Conservation (phyloP, 2,329 filamentous ascomycete species). For the Eutypella sp. region DNA sequence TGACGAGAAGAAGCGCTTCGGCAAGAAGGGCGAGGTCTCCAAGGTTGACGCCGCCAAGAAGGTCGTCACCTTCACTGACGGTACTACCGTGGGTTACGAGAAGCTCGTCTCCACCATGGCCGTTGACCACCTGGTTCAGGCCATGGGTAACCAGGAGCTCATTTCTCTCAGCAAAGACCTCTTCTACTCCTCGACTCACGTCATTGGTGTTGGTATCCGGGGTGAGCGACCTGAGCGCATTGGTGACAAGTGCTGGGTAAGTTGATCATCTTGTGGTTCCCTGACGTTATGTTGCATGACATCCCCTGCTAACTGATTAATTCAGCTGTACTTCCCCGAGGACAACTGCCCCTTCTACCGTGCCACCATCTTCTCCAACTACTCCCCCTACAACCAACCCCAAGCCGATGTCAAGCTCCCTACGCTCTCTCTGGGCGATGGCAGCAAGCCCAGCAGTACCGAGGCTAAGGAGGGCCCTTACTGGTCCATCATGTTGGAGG, state of each 20-base stretch:
- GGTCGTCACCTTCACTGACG: constrained; percentile 74
- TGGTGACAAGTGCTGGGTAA: constrained; percentile 97
- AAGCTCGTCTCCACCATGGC: constrained; percentile 96
- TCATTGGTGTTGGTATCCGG: constrained; percentile 92
- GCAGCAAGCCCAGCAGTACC: constrained; percentile 68
- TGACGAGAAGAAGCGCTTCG: constrained; percentile 85
- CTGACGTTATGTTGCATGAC: no score
- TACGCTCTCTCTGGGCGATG: constrained; percentile 79
- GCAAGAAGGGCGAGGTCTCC: constrained; percentile 75
- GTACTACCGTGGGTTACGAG: constrained; percentile 83
- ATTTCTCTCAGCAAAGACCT: constrained; percentile 80
- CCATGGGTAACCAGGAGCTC: constrained; percentile 84
- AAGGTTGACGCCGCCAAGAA: constrained; percentile 86
- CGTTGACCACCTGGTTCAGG: constrained; percentile 80
- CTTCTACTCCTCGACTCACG: constrained; percentile 95
- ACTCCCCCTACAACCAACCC: constrained; percentile 98
- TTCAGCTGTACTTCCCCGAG: constrained; percentile 92
- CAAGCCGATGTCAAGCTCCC: constrained; percentile 75
- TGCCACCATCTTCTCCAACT: constrained; percentile 99
- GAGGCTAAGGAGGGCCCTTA: constrained; percentile 85
- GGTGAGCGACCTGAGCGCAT: constrained; percentile 90
- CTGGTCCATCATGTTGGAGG: constrained; percentile 99
- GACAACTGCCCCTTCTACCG: constrained; percentile 99
- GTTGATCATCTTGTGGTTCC: constrained; percentile 18
- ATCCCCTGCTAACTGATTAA: constrained; percentile 6